Percentiles rank a stretch among this genome's conserved stretches.
Conservation (phyloP, 2,329 filamentous ascomycete species). For the Ascomycota sp. region DNA sequence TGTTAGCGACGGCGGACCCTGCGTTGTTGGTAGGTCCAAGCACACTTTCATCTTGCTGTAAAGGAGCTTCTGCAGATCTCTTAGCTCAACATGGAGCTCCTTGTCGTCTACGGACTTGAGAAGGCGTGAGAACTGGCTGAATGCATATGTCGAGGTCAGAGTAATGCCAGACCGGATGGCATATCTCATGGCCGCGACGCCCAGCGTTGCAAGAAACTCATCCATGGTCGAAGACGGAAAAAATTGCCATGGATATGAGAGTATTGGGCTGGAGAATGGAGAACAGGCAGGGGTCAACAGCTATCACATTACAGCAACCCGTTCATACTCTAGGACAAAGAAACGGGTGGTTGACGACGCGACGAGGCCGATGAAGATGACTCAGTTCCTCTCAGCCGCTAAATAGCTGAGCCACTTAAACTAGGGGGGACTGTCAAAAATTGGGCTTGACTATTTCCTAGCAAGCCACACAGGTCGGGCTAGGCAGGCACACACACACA, state of each 20-base stretch:
- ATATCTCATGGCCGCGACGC: constrained; percentile 69
- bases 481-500: too few relatives aligned
- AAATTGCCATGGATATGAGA: background rate
- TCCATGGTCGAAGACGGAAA: constrained; percentile 41
- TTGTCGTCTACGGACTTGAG: constrained; percentile 58
- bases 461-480: too few relatives aligned
- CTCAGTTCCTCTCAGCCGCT: too few relatives aligned
- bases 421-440: too few relatives aligned
- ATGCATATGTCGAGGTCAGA: constrained; percentile 68
- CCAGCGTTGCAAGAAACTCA: constrained; percentile 30
- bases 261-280: background rate
- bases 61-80: constrained; percentile 49
- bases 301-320: constrained; percentile 1
- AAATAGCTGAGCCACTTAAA: too few relatives aligned
- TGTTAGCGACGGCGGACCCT: background rate
- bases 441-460: too few relatives aligned
- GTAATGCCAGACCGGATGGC: constrained; percentile 74
- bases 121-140: constrained; percentile 60
- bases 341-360: too few relatives aligned
- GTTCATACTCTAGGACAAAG: too few relatives aligned
- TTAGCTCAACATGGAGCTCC: constrained; percentile 46
- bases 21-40: constrained; percentile 5
- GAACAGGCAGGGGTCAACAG: background rate
- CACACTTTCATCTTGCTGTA: constrained; percentile 69
- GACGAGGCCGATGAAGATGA: too few relatives aligned